phyloP scores from a whole-genome alignment of 2,329 filamentous ascomycete species.

The Myriosclerotinia curreyana region DNA sequence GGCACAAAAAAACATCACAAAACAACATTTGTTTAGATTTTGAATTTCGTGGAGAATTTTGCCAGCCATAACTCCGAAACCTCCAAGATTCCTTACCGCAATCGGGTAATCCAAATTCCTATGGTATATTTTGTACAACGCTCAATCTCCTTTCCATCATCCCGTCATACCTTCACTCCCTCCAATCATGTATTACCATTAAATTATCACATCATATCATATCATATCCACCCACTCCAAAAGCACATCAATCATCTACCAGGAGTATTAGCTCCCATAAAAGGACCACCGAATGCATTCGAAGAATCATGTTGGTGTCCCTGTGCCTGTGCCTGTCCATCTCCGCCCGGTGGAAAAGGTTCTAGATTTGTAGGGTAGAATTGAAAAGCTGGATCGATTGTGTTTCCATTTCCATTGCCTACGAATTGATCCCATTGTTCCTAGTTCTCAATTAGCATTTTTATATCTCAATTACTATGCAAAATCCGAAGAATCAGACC shows the following conservation, averaged over 20 bases:
- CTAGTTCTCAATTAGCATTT: constrained; percentile 41
- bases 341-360: constrained; percentile 26
- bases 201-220: neutral
- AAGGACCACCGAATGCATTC: constrained; percentile 34
- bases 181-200: neutral
- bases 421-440: constrained; percentile 69
- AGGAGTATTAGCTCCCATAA: constrained; percentile 40
- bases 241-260: constrained; percentile 30
- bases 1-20: neutral
- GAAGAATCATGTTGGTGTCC: constrained; percentile 21
- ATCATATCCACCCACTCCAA: neutral
- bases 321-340: constrained; percentile 23
- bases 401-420: constrained; percentile 49
- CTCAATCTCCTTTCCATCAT: neutral
- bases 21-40: neutral
- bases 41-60: constrained; percentile 1
- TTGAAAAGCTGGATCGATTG: constrained; percentile 36
- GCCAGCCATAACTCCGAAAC: neutral
- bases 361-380: constrained; percentile 35
- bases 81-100: neutral
- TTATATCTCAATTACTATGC: neutral
- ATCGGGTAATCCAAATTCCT: neutral
- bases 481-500: constrained; percentile 33
- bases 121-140: constrained; percentile 2
- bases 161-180: neutral